Evolutionary conservation across 1,284 basidiomycete genomes (phyloP).

Genomic region (Clitocybe nebularis): DNA sequence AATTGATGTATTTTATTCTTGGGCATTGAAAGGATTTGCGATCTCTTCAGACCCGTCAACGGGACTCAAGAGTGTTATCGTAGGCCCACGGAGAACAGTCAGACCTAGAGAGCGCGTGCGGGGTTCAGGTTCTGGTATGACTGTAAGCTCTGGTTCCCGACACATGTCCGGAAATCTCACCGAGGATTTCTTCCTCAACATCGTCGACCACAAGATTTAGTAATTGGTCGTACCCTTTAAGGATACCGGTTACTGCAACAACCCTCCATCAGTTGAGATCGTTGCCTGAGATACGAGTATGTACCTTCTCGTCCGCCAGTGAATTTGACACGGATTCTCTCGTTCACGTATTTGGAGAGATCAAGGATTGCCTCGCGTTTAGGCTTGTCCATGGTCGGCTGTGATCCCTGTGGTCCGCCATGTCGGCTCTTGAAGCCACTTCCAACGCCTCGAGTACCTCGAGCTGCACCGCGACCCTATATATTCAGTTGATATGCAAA

Average conservation of each 20-base stretch:
- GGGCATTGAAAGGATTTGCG: conserved; percentile 71
- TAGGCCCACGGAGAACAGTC: conserved; percentile 87
- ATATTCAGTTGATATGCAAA: conserved; percentile 31
- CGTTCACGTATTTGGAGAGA: conserved; percentile 90
- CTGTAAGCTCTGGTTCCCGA: conserved; percentile 2
- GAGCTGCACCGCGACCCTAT: conserved; percentile 51
- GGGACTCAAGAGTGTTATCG: conserved; percentile 88
- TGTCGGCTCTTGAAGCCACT: conserved; percentile 40
- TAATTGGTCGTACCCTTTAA: conserved; percentile 97
- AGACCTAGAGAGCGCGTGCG: conserved; percentile 74
- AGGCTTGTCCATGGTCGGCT: conserved; percentile 74
- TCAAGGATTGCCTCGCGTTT: conserved; percentile 96
- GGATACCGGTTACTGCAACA: conserved; percentile 77
- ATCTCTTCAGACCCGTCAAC: conserved; percentile 92
- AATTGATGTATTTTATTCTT: conserved; percentile 24
- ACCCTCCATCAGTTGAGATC: conserved; percentile 1
- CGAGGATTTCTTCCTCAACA: conserved; percentile 73
- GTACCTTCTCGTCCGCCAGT: conserved; percentile 93
- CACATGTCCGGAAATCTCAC: conserved; percentile 34
- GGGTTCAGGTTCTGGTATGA: conserved; percentile 55
- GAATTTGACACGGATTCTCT: conserved; percentile 93
- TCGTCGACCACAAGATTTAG: conserved; percentile 95
- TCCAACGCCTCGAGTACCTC: conserved; percentile 38
- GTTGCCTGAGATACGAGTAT: conserved; percentile 17
- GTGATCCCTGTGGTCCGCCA: conserved; percentile 38